Conservation (phyloP, 2,329 filamentous ascomycete species). For the Ophiostoma himal-ulmi region DNA sequence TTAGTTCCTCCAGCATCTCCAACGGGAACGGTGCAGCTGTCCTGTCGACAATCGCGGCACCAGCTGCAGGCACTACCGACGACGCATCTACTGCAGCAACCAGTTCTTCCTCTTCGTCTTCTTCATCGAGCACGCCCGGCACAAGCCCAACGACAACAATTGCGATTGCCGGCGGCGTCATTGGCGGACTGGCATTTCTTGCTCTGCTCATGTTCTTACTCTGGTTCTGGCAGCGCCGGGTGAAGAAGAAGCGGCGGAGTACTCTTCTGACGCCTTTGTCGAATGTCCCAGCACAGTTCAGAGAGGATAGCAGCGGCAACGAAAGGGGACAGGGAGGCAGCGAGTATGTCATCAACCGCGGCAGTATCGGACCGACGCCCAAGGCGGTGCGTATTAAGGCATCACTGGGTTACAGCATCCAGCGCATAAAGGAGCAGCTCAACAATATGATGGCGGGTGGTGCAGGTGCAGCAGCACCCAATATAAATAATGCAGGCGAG, state of each 20-base stretch:
- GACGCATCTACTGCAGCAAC: background rate
- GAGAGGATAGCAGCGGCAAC: background rate
- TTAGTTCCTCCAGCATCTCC: background rate
- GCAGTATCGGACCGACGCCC: conserved; percentile 46
- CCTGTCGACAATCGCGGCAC: background rate
- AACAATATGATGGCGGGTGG: conserved; percentile 36
- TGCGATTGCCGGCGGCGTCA: conserved; percentile 47
- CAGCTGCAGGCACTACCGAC: background rate
- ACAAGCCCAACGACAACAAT: conserved; percentile 32
- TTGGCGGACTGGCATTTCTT: conserved; percentile 45
- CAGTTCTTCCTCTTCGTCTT: background rate
- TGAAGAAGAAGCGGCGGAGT: conserved; percentile 40
- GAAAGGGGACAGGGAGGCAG: conserved; percentile 27
- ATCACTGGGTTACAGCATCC: conserved; percentile 36
- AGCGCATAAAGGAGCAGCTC: conserved; percentile 35
- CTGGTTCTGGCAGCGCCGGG: conserved; percentile 46
- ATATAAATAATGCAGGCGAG: background rate
- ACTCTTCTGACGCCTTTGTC: conserved; percentile 47
- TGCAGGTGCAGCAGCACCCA: background rate
- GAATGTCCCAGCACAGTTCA: conserved; percentile 9
- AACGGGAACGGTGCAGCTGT: background rate
- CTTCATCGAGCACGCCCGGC: conserved; percentile 13
- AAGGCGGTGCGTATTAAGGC: conserved; percentile 39
- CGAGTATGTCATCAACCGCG: conserved; percentile 40
- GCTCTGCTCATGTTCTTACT: conserved; percentile 44